Evolutionary conservation across 2,329 filamentous ascomycete genomes (phyloP).

Genomic region (Pyricularia pennisetigena): DNA sequence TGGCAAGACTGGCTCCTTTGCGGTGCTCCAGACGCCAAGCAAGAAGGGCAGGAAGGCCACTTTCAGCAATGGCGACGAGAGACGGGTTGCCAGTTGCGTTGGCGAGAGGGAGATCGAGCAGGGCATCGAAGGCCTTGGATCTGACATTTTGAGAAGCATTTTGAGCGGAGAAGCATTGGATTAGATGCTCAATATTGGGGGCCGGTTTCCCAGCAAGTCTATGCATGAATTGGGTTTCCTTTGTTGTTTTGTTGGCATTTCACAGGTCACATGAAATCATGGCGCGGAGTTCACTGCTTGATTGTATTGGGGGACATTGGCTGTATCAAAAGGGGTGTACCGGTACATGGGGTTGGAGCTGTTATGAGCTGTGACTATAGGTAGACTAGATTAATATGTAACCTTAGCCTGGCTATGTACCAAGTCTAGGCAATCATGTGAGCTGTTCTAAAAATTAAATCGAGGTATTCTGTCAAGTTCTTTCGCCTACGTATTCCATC

Average conservation of each 20-base stretch:
- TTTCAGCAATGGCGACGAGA: conserved; percentile 59
- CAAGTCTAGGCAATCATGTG: too few species aligned
- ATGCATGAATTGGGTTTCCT: neutral
- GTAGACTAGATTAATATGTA: neutral
- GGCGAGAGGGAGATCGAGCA: conserved; percentile 69
- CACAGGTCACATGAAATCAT: neutral
- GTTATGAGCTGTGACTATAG: neutral
- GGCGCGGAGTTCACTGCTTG: neutral
- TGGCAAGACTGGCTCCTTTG: conserved; percentile 59
- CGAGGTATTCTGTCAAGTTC: neutral
- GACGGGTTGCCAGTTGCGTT: conserved; percentile 67
- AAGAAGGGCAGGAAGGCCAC: conserved; percentile 51
- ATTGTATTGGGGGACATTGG: neutral
- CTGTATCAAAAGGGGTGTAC: neutral
- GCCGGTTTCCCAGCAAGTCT: neutral
- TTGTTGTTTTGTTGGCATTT: neutral
- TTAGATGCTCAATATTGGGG: conserved; percentile 15
- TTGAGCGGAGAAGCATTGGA: conserved; percentile 51
- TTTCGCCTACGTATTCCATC: neutral
- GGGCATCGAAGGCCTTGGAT: conserved; percentile 54
- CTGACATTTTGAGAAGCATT: conserved; percentile 52
- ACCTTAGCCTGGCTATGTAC: too few species aligned
- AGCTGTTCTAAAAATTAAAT: neutral
- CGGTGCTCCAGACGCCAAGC: conserved; percentile 57
- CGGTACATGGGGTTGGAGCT: neutral